Conservation (phyloP, 2,329 filamentous ascomycete genomes). For the Diplodia seriata region DNA sequence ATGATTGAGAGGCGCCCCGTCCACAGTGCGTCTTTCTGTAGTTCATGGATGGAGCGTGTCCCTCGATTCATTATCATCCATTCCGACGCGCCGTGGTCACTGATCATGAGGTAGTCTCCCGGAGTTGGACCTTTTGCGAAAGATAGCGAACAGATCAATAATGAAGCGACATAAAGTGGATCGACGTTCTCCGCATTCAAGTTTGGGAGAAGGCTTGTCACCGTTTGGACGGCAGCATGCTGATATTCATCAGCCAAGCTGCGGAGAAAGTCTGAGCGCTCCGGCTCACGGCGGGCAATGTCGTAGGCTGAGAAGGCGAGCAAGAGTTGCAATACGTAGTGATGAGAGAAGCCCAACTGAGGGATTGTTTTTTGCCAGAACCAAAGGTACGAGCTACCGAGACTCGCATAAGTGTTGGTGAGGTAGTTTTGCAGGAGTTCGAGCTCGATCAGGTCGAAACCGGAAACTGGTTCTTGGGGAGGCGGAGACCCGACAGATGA, state of each 20-base stretch:
- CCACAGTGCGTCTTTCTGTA: neutral
- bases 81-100: conserved; percentile 8
- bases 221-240: neutral
- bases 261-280: neutral
- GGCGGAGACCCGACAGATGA: neutral
- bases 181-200: conserved; percentile 14
- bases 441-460: conserved; percentile 39
- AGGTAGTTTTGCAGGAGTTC: conserved; percentile 44
- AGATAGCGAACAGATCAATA: neutral
- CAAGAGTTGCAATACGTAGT: conserved; percentile 52
- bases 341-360: conserved; percentile 37
- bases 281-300: conserved; percentile 35
- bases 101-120: conserved; percentile 21
- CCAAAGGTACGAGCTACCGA: conserved; percentile 35
- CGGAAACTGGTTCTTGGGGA: neutral
- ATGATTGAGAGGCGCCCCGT: conserved; percentile 5
- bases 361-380: conserved; percentile 36
- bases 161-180: neutral
- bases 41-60: conserved; percentile 9
- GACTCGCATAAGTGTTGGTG: conserved; percentile 39
- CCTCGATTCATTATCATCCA: conserved; percentile 26
- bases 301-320: conserved; percentile 55
- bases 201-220: conserved; percentile 1
- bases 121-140: conserved; percentile 14
- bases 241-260: conserved; percentile 9